Evolutionary conservation across 305 asterid species (phyloP).

Genomic region (Withania somnifera): DNA sequence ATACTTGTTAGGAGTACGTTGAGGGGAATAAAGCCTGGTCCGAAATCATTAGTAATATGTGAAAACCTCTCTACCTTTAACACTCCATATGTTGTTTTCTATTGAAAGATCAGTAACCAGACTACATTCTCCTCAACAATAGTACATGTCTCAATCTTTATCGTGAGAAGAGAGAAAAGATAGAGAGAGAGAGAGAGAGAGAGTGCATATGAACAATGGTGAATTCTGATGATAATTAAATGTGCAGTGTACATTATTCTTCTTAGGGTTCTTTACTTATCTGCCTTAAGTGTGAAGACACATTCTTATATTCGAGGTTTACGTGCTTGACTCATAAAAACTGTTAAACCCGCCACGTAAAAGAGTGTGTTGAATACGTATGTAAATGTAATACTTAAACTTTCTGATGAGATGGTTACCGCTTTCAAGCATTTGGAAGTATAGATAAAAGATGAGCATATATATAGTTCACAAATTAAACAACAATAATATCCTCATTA

Average conservation of each 20-base stretch:
- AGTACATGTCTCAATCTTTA: background rate
- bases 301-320: background rate
- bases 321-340: background rate
- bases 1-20: conserved; percentile 11
- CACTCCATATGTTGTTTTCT: background rate
- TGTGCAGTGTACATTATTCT: background rate
- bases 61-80: background rate
- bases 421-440: no score
- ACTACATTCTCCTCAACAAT: conserved; percentile 10
- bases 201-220: no score
- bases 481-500: no score
- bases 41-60: conserved; percentile 35
- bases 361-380: no score
- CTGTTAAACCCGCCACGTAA: background rate
- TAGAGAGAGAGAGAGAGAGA: no score
- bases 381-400: no score
- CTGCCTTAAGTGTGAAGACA: background rate
- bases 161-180: background rate
- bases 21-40: conserved; percentile 98
- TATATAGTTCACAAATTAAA: no score
- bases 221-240: no score
- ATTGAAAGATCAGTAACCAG: conserved; percentile 7
- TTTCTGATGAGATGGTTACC: background rate
- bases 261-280: background rate
- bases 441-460: no score